These are phyloP conservation scores for Mollisiaceae sp. DNA, from an alignment of 2,329 filamentous ascomycete species.

Conservation along the genomic window DNA sequence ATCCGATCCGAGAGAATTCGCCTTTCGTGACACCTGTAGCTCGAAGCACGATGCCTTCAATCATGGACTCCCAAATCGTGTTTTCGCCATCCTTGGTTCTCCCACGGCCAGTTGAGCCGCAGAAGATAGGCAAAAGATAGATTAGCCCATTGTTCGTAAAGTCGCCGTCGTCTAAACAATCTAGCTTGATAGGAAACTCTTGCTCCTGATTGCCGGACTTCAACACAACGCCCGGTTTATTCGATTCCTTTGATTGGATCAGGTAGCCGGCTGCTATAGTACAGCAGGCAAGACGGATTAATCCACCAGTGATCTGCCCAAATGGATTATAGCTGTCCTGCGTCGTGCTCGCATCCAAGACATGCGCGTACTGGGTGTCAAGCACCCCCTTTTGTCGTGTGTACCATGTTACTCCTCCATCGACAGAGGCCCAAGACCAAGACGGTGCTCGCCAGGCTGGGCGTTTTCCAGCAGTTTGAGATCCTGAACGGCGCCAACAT, in stretches of 20 bases:
- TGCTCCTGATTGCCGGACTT: neutral
- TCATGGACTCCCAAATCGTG: neutral
- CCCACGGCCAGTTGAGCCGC: constrained; percentile 5
- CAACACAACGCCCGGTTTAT: neutral
- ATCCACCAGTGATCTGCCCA: constrained; percentile 25
- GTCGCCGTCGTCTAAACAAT: constrained; percentile 22
- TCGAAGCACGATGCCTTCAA: constrained; percentile 22
- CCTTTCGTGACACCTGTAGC: constrained; percentile 18
- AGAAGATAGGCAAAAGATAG: constrained; percentile 20
- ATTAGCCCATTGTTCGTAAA: constrained; percentile 2
- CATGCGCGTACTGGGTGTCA: constrained; percentile 19
- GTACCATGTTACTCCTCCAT: constrained; percentile 6
- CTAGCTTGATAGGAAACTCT: constrained; percentile 15
- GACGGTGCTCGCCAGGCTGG: constrained; percentile 25
- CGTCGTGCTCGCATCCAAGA: constrained; percentile 26
- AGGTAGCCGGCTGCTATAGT: constrained; percentile 24
- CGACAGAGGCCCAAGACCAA: constrained; percentile 28
- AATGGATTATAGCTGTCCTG: constrained; percentile 24
- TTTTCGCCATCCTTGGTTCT: neutral
- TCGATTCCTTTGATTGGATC: neutral
- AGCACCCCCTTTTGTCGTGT: neutral
- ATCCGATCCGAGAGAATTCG: constrained; percentile 22
- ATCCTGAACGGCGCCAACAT: constrained; percentile 6
- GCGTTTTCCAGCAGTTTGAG: neutral
- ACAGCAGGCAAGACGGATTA: constrained; percentile 22